Evolutionary conservation across 2,329 filamentous ascomycete genomes (phyloP), one percentile per base, ranked within the genome.

Genomic region (Cladosporium halotolerans): DNA sequence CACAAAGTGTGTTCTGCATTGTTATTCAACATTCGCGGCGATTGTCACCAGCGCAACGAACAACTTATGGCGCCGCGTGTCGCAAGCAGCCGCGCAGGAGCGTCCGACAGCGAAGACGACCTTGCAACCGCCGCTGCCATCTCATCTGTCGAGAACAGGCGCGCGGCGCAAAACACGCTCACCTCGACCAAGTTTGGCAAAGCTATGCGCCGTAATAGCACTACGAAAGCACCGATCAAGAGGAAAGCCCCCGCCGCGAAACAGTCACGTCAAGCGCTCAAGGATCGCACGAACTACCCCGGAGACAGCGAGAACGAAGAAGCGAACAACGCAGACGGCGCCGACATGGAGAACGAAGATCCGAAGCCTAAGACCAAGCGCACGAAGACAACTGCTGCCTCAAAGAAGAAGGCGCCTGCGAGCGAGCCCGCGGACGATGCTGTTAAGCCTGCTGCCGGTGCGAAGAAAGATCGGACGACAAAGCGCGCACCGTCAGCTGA

Each of bases 271-370:
- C 70, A 70, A 49, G 72, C 67, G 31, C 62, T 74, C 41, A 70
- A 69, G 11, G 74, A 76, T 57, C 66, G 66, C 49, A 68, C 68
- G 14, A 68, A 70, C 44, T 59, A 64, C 28, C 58, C 32, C 16
- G 47, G 43, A 36, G 40, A 14, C n/a, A 75, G 70, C 61, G 66
- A 68, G 41, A 60, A 56, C 39, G 62, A 65, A 46, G 74, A 76
- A 19, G 70, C 67, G 3, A 71, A 75, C 53, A 73, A 75, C 44
- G 70, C 70, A 14, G 74, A 76, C 16, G 72, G 71, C 9, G 70
- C 62, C 18, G 59, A 58, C 4, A 54, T 47, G 47, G 47, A 43
- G 18, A 34, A 28, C 14, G 60, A 55, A 9, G 47, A 51, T 8
- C 47, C 31, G 10, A 65, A 68, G 50, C 60, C 61, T 19, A 64